A percentile compares a stretch with the other conserved stretches of the same genome.
phyloP scores from a whole-genome alignment of 139 green algal genomes.

The Chlamydomonas sp. region DNA sequence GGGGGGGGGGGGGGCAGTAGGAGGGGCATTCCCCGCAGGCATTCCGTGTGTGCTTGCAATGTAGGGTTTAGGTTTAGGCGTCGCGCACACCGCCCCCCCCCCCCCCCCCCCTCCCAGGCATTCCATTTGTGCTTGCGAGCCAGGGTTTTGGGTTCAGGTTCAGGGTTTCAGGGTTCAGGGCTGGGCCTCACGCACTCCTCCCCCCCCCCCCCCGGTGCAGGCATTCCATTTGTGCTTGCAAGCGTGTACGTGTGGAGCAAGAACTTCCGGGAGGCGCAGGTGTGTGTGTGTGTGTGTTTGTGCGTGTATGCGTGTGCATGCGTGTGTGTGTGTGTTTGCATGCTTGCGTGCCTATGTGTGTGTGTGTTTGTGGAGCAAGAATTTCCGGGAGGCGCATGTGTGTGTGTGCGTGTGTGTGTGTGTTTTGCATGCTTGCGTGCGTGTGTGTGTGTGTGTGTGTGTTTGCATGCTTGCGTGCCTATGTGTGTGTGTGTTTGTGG shows the following conservation, averaged over 20 bases:
- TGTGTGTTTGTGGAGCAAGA: not conserved
- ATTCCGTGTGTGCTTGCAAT: too few species aligned
- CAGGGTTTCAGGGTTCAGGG: too few species aligned
- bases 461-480: not conserved
- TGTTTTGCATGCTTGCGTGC: not conserved
- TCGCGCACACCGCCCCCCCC: not conserved
- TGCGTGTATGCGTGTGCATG: not conserved
- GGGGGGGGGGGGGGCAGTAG: too few species aligned
- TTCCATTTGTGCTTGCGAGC: too few species aligned
- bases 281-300: not conserved
- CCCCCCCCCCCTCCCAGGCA: not conserved
- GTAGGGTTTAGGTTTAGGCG: not conserved
- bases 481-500: not conserved
- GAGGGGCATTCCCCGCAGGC: too few species aligned
- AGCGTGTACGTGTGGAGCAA: constrained; percentile 59
- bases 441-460: not conserved
- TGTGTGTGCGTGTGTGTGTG: not conserved
- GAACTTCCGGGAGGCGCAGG: constrained; percentile 34
- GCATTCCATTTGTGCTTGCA: constrained; percentile 41
- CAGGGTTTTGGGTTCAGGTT: too few species aligned
- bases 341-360: not conserved
- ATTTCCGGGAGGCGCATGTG: not conserved
- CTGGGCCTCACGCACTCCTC: not conserved
- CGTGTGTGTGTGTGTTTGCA: not conserved
- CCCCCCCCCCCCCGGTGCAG: not conserved